Evolutionary conservation across 495 filamentous ascomycete species (phyloP), one percentile per base, ranked within the genome.

Genomic region (Chlorociboria aeruginascens): DNA sequence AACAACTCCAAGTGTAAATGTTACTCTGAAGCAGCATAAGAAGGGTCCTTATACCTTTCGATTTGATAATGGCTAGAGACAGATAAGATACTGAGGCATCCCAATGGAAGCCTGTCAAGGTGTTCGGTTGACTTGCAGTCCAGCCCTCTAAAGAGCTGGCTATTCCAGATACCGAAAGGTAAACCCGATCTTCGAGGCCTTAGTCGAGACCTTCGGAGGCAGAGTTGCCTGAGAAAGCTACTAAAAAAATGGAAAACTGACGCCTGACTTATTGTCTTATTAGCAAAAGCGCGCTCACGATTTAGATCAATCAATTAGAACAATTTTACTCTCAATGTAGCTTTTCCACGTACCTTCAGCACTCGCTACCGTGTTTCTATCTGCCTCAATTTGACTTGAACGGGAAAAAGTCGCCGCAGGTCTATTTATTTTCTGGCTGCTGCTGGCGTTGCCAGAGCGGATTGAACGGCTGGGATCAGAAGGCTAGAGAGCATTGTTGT

Each of bases 111-210:
- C n/a, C n/a, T n/a, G n/a, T n/a, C n/a, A n/a, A n/a, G n/a, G 33
- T 17, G 41, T 43, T 32, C 41, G 13, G 31, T 11, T 16, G 34
- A 38, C 33, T 48, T 52, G 45, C 31, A 48, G 25, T 52, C 50
- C 13, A 48, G 44, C 38, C 30, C 33, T 8, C 31, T 51, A 2
- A 55, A 55, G 53, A 48, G 48, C 48, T 51, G 53, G 53, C 40
- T 55, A 34, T 48, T 51, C 43, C 17, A 47, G 43, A 45, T 14
- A 39, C 30, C 44, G 44, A 51, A 46, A 7, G 36, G 48, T 50
- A 25, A 11, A 43, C 33, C 16, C 48, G 17, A 48, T 44, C 29
- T 55, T 41, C 38, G 39, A 51, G 32, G 48, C 36, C 28, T 48
- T 29, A 48, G 53, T 48, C 30, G 33, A 48, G 43, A 44, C 34